Evolutionary conservation across 805 yeast species (phyloP), one percentile per base, ranked within the genome.

Genomic region (Pichia deserticola): DNA sequence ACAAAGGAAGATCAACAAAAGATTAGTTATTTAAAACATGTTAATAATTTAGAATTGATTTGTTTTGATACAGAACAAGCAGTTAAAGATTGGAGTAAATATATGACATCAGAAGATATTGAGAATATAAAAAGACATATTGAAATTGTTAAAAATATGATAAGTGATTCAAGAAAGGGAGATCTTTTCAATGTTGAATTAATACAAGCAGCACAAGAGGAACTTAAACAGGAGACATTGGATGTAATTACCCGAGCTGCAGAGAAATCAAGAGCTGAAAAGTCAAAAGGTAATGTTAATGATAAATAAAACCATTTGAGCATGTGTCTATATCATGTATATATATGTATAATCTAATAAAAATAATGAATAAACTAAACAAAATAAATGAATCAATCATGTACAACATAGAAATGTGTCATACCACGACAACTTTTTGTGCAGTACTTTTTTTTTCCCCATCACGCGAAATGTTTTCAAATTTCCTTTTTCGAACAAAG

Each of bases 1-100:
- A 86, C 89, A 62, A 89, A 86, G 68, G 80, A 86, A 61, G 97
- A 89, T 76, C 65, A 63, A 48, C 50, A 50, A 13, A 60, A 52
- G 33, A 40, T 61, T 40, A 57, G 59, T 28, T 62, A 89, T 51
- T 83, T 90, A 65, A 95, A 87, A 73, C 69, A 75, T 58, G 95
- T 95, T 60, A 88, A 84, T 83, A 86, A 68, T 45, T 52, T 68
- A 44, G 72, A 68, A 44, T 51, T 68, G 46, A 60, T 68, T 7
- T 56, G 62, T 27, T 68, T 66, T 54, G 72, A 68, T 49, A 57
- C 65, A 0, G 68, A 68, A 28, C 69, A 67, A 48, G 71, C 69
- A 0, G 32, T 68, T 6, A 44, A 44, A 5, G 62, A 60, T 30
- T 59, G 61, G 60, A 48, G 44, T 3, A 47, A 52, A 10, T 58